Conservation (phyloP, 179 eudicot species). For the Beta macrorhiza region DNA sequence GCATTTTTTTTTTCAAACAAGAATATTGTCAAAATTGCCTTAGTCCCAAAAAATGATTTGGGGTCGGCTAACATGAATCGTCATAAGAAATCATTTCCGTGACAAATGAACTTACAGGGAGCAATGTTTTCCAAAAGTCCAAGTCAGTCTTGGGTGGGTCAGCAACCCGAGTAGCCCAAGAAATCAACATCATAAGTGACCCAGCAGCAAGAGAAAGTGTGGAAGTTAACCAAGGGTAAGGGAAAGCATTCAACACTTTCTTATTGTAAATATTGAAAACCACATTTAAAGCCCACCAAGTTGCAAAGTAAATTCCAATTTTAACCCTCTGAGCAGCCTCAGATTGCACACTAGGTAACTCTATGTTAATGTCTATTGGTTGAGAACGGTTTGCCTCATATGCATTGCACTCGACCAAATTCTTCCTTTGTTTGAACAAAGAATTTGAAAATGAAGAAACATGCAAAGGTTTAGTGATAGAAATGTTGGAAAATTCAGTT, state of each 20-base stretch:
- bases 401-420: slow-evolving; percentile 32
- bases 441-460: slow-evolving; percentile 17
- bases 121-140: slow-evolving; percentile 41
- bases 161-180: slow-evolving; percentile 45
- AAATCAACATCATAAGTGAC: slow-evolving; percentile 45
- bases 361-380: slow-evolving; percentile 33
- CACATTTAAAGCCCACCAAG: slow-evolving; percentile 51
- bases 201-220: slow-evolving; percentile 54
- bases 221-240: slow-evolving; percentile 49
- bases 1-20: too few relatives aligned
- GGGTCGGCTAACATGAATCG: too few relatives aligned
- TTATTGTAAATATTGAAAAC: slow-evolving; percentile 47
- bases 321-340: slow-evolving; percentile 38
- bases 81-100: too few relatives aligned
- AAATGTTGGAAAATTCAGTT: slow-evolving; percentile 23
- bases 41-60: too few relatives aligned
- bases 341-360: slow-evolving; percentile 30
- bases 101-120: slow-evolving; percentile 35
- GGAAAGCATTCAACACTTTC: slow-evolving; percentile 52
- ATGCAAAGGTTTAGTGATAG: slow-evolving; percentile 37
- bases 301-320: slow-evolving; percentile 45
- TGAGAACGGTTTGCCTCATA: slow-evolving; percentile 40
- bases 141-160: slow-evolving; percentile 43
- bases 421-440: slow-evolving; percentile 20
- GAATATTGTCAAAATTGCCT: too few relatives aligned